phyloP scores from a whole-genome alignment of 1,139 yeast species.

The Lodderomyces metapsilosis region DNA sequence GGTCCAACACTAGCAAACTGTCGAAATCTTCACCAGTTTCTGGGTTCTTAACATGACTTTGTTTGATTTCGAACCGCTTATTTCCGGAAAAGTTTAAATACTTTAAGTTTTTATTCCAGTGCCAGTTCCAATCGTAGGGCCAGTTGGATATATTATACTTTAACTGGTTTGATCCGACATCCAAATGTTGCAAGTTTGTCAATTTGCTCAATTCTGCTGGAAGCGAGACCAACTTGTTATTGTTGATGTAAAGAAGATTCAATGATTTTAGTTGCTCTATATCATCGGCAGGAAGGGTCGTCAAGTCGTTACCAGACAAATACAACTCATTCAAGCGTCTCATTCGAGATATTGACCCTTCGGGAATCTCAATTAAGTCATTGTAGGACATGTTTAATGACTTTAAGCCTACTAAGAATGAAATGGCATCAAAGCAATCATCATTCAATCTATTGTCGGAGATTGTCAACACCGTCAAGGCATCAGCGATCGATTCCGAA shows the following conservation, averaged over 20 bases:
- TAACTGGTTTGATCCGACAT: conserved; percentile 87
- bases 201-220: conserved; percentile 88
- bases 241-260: conserved; percentile 67
- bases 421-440: conserved; percentile 69
- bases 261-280: conserved; percentile 61
- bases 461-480: conserved; percentile 57
- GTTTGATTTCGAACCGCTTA: conserved; percentile 82
- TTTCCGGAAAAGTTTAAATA: conserved; percentile 92
- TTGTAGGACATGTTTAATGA: conserved; percentile 79
- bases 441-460: conserved; percentile 86
- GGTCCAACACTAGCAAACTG: conserved; percentile 71
- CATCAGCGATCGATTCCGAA: conserved; percentile 43
- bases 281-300: conserved; percentile 83
- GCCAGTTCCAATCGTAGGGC: conserved; percentile 99
- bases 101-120: conserved; percentile 70
- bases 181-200: conserved; percentile 64
- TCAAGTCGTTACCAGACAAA: conserved; percentile 79
- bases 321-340: conserved; percentile 63
- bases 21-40: conserved; percentile 59
- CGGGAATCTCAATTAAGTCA: conserved; percentile 77
- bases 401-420: conserved; percentile 58
- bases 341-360: conserved; percentile 63
- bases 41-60: conserved; percentile 50
- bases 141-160: conserved; percentile 91
- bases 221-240: conserved; percentile 79